Conservation (phyloP, 768 basidiomycete species). For the Suillus bovinus region DNA sequence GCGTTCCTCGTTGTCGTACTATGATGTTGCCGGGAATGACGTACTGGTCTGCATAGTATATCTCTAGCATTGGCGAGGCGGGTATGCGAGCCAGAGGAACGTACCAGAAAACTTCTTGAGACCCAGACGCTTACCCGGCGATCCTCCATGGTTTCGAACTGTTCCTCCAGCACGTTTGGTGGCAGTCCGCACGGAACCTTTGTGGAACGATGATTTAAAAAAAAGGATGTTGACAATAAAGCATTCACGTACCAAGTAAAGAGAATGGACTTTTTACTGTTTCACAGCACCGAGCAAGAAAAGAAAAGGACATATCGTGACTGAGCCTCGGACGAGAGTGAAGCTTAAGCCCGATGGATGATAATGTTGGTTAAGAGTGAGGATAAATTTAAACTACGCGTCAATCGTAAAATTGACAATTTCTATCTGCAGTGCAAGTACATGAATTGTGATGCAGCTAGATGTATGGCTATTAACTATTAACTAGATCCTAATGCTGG, state of each 20-base stretch:
- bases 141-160: constrained; percentile 89
- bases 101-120: constrained; percentile 95
- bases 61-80: constrained; percentile 14
- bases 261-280: constrained; percentile 52
- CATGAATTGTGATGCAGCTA: not conserved
- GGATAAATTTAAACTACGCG: not conserved
- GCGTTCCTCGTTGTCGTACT: constrained; percentile 89
- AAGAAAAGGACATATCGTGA: constrained; percentile 21
- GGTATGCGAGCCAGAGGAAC: constrained; percentile 20
- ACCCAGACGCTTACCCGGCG: constrained; percentile 90
- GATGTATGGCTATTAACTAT: not conserved
- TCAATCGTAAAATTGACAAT: not conserved
- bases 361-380: not conserved
- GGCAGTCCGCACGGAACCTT: constrained; percentile 82
- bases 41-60: constrained; percentile 64
- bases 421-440: not conserved
- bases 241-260: constrained; percentile 28
- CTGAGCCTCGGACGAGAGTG: not conserved
- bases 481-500: not conserved
- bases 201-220: constrained; percentile 9
- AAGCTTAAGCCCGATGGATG: not conserved
- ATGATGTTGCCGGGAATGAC: constrained; percentile 96
- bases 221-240: not conserved
- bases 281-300: constrained; percentile 46
- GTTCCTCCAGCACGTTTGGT: constrained; percentile 97